Base-by-base conservation (phyloP, 768 basidiomycete genomes). In the Russula dissimulans region DNA sequence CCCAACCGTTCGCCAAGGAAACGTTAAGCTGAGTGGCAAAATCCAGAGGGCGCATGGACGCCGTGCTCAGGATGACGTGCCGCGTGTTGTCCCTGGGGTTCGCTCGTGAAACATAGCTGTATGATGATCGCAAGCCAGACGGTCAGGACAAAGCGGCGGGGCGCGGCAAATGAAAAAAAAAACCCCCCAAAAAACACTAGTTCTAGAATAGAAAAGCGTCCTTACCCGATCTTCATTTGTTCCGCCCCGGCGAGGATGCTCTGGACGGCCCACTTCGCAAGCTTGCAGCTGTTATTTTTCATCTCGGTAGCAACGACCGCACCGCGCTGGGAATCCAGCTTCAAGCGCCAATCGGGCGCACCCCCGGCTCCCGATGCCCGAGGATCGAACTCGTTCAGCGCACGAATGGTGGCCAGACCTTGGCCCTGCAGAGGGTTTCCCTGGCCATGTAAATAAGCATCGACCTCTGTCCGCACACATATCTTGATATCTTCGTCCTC, bases 271-370 rank as follows among this genome's bases (percentile, higher is more conserved):
- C 95, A 99, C 69, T 95, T 89, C 18, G 95, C 94, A 32, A 99
- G 81, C 73, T 99, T 99, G 76, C 87, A 94, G 67, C 87, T 91
- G 76, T 99, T 99, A 75, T 99, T 99, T 78, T 98, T 99, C 97
- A 98, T 98, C 79, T 99, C 97, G 29, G 92, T 95, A 39, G 97
- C 93, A 61, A 98, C 94, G 45, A 99, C 95, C 2, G 97, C 97
- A 63, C 97, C 97, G 47, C 94, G 84, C 73, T 97, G 94, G 5
- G 89, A 86, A 74, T 99, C 97, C 45, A 99, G 77, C 74, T 95
- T 95, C n/a, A 89, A 82, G 38, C 95, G 84, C 97, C 97, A 99
- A 73, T 99, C 97, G n/a, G 94, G 91, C 17, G 95, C 94, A 51
- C 94, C 93, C 31, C 94, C 95, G 0, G 90, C 86, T 26, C 95